phyloP scores from a whole-genome alignment of 2,329 filamentous ascomycete genomes.

The Aquanectria penicillioides region DNA sequence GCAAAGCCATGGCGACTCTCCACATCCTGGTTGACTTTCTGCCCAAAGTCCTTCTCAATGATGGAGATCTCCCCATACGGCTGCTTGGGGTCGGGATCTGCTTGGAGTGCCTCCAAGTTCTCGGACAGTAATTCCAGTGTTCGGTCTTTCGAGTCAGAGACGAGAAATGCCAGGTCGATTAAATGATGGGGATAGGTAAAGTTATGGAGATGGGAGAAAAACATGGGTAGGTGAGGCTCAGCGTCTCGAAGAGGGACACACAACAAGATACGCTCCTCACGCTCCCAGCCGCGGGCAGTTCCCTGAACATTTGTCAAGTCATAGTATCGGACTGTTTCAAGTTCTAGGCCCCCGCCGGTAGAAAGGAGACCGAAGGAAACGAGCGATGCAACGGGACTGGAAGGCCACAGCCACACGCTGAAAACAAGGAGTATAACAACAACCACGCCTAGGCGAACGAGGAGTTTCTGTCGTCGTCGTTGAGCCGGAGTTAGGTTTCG shows the following conservation, averaged over 20 bases:
- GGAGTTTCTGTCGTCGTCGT: constrained; percentile 77
- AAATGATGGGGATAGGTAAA: constrained; percentile 97
- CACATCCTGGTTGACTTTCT: constrained; percentile 97
- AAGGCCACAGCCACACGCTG: constrained; percentile 79
- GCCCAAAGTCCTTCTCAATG: constrained; percentile 98
- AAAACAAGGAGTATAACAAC: constrained; percentile 71
- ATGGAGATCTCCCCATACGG: constrained; percentile 96
- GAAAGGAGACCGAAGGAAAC: constrained; percentile 77
- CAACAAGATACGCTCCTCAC: constrained; percentile 92
- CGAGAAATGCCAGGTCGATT: constrained; percentile 95
- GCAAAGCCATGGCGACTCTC: constrained; percentile 98
- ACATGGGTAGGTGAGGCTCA: constrained; percentile 92
- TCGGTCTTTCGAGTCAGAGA: constrained; percentile 95
- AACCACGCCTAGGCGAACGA: constrained; percentile 73
- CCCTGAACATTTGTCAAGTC: constrained; percentile 92
- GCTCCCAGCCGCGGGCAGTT: constrained; percentile 92
- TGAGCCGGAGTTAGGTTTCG: constrained; percentile 77
- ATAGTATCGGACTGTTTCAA: constrained; percentile 97
- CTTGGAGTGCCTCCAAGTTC: constrained; percentile 82
- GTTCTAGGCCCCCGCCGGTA: constrained; percentile 74
- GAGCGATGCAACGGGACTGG: constrained; percentile 68
- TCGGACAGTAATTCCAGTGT: constrained; percentile 81
- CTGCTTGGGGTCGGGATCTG: constrained; percentile 79
- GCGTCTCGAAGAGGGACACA: constrained; percentile 96
- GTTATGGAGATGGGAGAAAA: constrained; percentile 97